Evolutionary conservation across 2,329 filamentous ascomycete genomes (phyloP).

Genomic region (Neonectria punicea): DNA sequence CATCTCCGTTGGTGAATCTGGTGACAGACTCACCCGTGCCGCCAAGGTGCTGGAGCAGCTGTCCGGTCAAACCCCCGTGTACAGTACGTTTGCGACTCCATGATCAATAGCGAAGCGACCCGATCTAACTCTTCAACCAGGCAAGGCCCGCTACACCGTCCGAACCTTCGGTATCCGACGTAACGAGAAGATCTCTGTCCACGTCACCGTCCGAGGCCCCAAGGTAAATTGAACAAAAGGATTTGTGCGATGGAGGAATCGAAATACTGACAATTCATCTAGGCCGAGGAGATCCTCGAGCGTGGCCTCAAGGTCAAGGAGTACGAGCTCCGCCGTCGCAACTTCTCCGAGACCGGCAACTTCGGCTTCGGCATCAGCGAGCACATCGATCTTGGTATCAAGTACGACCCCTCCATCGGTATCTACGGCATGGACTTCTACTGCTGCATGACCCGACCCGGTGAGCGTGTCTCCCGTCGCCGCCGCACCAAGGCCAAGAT

Average conservation of each 20-base stretch:
- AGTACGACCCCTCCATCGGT: slow-evolving; percentile 98
- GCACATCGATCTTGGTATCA: slow-evolving; percentile 99
- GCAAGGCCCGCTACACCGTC: slow-evolving; percentile 99
- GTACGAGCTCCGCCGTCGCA: slow-evolving; percentile 99
- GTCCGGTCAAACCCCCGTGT: slow-evolving; percentile 99
- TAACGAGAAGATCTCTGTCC: slow-evolving; percentile 99
- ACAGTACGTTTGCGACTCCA: slow-evolving; percentile 74
- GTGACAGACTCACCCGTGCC: slow-evolving; percentile 99
- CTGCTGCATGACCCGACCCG: slow-evolving; percentile 99
- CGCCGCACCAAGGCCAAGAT: slow-evolving; percentile 88
- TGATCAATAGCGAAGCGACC: slow-evolving; percentile 25
- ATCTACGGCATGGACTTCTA: slow-evolving; percentile 99
- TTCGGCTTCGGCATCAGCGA: slow-evolving; percentile 99
- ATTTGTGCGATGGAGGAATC: slow-evolving; percentile 1
- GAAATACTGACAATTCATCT: slow-evolving; percentile 38
- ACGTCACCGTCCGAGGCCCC: slow-evolving; percentile 99
- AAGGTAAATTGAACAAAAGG: slow-evolving; percentile 56
- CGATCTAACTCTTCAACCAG: slow-evolving; percentile 55
- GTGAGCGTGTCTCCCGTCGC: slow-evolving; percentile 96
- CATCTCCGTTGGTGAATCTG: slow-evolving; percentile 99
- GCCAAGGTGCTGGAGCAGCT: slow-evolving; percentile 99
- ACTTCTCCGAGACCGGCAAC: slow-evolving; percentile 99
- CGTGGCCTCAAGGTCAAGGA: slow-evolving; percentile 99
- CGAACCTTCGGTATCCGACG: slow-evolving; percentile 99
- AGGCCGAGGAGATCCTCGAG: slow-evolving; percentile 99